Evolutionary conservation across 2,329 filamentous ascomycete genomes (phyloP).

Genomic region (Cercospora sesami): DNA sequence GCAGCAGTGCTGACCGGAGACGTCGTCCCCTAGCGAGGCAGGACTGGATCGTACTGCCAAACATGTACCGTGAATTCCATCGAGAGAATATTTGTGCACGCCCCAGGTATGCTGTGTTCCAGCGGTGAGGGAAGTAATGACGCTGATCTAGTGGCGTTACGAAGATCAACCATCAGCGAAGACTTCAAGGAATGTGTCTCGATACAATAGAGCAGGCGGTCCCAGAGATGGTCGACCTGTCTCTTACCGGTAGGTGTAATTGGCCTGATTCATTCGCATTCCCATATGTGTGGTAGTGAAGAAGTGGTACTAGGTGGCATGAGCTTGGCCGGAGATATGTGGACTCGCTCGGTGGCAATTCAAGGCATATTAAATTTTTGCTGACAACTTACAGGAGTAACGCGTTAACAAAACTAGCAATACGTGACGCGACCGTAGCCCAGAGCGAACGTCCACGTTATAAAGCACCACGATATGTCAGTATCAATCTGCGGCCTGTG

Average conservation of each 20-base stretch:
- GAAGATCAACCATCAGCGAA: neutral
- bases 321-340: neutral
- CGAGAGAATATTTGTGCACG: slow-evolving; percentile 5
- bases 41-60: slow-evolving; percentile 2
- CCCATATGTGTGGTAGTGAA: neutral
- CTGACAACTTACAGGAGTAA: neutral
- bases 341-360: neutral
- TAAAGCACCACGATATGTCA: slow-evolving; percentile 1
- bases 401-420: neutral
- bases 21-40: neutral
- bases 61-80: slow-evolving; percentile 1
- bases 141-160: neutral
- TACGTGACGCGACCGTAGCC: neutral
- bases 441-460: neutral
- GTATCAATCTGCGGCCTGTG: slow-evolving; percentile 6
- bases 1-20: neutral
- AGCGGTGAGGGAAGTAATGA: neutral
- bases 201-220: neutral
- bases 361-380: neutral
- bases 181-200: neutral
- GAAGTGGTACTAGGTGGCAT: neutral
- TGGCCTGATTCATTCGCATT: neutral
- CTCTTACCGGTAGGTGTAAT: neutral
- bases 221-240: neutral
- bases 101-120: neutral